Percentiles rank a stretch among this genome's conserved stretches.
Conservation (phyloP, 176 grass and related monocot species). For the Chloris gayana region DNA sequence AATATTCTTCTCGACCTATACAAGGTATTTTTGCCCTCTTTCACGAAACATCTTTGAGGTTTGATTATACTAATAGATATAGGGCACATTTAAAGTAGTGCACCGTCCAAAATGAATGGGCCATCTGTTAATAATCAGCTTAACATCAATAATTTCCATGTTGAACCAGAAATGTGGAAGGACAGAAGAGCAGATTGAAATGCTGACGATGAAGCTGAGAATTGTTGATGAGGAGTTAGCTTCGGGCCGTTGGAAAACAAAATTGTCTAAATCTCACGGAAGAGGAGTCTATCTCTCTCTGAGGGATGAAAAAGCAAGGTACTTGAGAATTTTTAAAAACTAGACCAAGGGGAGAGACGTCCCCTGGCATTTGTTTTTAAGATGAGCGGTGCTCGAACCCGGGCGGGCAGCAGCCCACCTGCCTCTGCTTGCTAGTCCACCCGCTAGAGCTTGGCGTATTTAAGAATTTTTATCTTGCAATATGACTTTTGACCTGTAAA, state of each 20-base stretch:
- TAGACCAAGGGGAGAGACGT: no score
- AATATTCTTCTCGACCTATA: conserved; percentile 70
- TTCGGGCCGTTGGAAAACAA: conserved; percentile 70
- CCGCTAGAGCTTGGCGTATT: no score
- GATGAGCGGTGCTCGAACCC: no score
- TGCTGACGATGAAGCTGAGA: conserved; percentile 62
- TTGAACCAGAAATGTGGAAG: conserved; percentile 73
- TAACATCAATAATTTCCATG: conserved; percentile 10
- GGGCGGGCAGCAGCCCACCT: no score
- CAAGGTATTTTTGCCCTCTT: conserved; percentile 50
- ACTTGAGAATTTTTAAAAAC: conserved; percentile 8
- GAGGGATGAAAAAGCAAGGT: conserved; percentile 72
- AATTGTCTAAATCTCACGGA: conserved; percentile 65
- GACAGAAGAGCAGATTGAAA: conserved; percentile 65
- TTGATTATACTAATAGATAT: conserved; percentile 32
- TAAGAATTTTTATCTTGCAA: conserved; percentile 19
- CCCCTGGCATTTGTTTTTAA: no score
- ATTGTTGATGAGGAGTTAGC: conserved; percentile 73
- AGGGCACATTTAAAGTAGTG: background rate
- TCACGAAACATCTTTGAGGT: background rate
- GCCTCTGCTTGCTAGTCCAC: no score
- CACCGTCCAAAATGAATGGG: background rate
- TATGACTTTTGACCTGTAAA: conserved; percentile 16
- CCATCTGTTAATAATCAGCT: conserved; percentile 16
- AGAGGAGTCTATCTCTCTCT: conserved; percentile 60